These are phyloP conservation scores for Suillus bovinus DNA, from an alignment of 768 basidiomycete genomes.

Conservation along the genomic window DNA sequence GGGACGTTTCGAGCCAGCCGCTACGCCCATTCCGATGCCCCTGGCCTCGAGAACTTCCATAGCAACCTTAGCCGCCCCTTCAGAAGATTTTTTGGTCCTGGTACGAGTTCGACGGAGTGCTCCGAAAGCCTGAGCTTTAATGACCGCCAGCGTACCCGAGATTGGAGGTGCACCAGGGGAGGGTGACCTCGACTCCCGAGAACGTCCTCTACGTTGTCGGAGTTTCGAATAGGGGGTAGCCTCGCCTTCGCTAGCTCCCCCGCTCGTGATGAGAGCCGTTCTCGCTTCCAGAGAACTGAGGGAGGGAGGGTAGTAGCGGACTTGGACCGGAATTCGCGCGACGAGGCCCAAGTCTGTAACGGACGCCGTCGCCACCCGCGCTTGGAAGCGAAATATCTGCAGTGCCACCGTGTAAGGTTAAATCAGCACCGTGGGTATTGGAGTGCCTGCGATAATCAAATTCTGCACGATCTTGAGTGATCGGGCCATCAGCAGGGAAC, in stretches of 20 bases:
- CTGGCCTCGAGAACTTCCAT: constrained; percentile 81
- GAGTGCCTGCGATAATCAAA: constrained; percentile 67
- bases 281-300: constrained; percentile 52
- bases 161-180: constrained; percentile 50
- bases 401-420: constrained; percentile 72
- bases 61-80: constrained; percentile 70
- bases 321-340: constrained; percentile 49
- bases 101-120: constrained; percentile 78
- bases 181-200: constrained; percentile 48
- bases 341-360: constrained; percentile 57
- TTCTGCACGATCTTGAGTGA: constrained; percentile 57
- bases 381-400: constrained; percentile 65
- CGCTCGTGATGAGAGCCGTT: constrained; percentile 52
- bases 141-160: constrained; percentile 84
- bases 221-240: constrained; percentile 44
- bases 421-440: constrained; percentile 53
- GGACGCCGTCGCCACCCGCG: constrained; percentile 53
- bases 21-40: constrained; percentile 61
- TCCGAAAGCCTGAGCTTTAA: constrained; percentile 89
- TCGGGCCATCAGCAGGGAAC: constrained; percentile 52
- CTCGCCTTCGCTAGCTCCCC: constrained; percentile 59
- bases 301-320: constrained; percentile 45
- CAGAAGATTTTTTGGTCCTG: constrained; percentile 70
- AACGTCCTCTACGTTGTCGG: constrained; percentile 49
- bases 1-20: constrained; percentile 38